phyloP scores from a whole-genome alignment of 345 rosid species.

The Rhodamnia rubescens region DNA sequence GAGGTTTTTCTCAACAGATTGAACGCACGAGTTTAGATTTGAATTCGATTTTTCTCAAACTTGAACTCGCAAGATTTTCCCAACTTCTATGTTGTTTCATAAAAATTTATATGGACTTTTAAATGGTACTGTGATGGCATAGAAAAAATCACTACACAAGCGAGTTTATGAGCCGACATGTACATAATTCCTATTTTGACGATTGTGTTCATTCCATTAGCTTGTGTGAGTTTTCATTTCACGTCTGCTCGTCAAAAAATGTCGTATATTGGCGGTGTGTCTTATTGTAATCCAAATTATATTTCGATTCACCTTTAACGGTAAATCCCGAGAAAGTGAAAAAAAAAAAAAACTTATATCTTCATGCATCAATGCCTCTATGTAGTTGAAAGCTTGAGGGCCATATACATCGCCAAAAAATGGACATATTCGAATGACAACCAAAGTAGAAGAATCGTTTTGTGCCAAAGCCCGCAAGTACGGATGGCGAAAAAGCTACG shows the following conservation, averaged over 20 bases:
- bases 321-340: background rate
- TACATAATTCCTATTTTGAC: no score
- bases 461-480: background rate
- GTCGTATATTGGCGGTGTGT: no score
- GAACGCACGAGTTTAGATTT: background rate
- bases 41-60: background rate
- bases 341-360: background rate
- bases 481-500: background rate
- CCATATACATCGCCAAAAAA: background rate
- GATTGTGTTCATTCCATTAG: background rate
- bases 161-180: rapidly evolving
- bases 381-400: background rate
- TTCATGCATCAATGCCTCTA: background rate
- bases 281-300: background rate
- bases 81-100: background rate
- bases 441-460: background rate
- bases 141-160: background rate
- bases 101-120: background rate
- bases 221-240: rapidly evolving
- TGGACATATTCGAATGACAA: background rate
- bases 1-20: no score
- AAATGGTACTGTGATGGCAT: background rate
- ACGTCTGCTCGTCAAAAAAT: background rate
- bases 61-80: background rate
- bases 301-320: background rate